phyloP scores from a whole-genome alignment of 129 eudicot species.

The Solidago caesia region DNA sequence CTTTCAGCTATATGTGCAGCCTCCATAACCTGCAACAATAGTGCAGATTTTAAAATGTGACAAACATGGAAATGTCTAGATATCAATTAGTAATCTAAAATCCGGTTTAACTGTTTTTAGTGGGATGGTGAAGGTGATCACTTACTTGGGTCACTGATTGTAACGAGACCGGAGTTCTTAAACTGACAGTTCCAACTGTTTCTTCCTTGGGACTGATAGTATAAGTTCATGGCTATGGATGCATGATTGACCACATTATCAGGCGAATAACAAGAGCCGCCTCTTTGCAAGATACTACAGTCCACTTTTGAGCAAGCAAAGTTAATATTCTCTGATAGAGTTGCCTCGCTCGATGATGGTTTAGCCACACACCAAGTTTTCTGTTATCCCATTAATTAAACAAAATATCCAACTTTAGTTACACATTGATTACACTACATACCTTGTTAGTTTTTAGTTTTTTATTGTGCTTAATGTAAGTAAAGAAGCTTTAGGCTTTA shows the following conservation, averaged over 20 bases:
- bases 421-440: background rate
- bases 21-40: constrained; percentile 55
- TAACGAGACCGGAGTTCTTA: constrained; percentile 51
- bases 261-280: constrained; percentile 60
- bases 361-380: constrained; percentile 95
- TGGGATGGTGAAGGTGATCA: background rate
- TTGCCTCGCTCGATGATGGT: constrained; percentile 59
- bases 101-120: background rate
- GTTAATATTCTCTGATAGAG: constrained; percentile 49
- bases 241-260: constrained; percentile 67
- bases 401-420: background rate
- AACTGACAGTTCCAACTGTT: constrained; percentile 67
- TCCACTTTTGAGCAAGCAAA: constrained; percentile 69
- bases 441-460: background rate
- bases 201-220: constrained; percentile 65
- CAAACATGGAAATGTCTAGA: background rate
- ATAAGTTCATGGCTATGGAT: constrained; percentile 79
- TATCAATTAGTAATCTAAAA: background rate
- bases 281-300: constrained; percentile 53
- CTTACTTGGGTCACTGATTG: constrained; percentile 74
- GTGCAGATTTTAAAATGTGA: background rate
- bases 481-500: constrained; percentile 12
- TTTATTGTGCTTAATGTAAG: background rate
- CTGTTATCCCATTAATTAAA: constrained; percentile 34
- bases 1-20: constrained; percentile 44